Conservation (phyloP, 176 grass and related monocot genomes). For the Lolium multiflorum region DNA sequence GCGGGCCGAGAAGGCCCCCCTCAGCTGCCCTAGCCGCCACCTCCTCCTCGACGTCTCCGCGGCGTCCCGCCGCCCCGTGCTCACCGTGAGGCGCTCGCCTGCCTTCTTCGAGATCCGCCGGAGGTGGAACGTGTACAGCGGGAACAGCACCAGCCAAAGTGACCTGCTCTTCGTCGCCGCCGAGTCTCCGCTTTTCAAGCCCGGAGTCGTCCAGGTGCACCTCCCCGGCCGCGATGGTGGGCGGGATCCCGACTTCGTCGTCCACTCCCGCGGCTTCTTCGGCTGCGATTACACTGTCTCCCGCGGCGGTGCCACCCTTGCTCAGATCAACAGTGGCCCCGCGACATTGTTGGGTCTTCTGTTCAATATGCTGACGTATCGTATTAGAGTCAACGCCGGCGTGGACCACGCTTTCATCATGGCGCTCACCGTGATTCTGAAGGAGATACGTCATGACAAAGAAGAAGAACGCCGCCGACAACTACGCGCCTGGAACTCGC, state of each 20-base stretch:
- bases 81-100: constrained; percentile 49
- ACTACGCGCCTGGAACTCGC: background rate
- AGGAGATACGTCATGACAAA: constrained; percentile 38
- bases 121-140: constrained; percentile 54
- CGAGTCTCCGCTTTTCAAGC: constrained; percentile 32
- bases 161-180: constrained; percentile 53
- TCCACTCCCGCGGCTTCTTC: background rate
- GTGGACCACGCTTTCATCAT: constrained; percentile 61
- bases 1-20: constrained; percentile 18
- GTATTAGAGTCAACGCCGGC: constrained; percentile 38
- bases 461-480: background rate
- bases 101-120: background rate
- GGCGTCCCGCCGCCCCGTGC: constrained; percentile 30
- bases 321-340: background rate
- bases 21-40: background rate
- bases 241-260: background rate
- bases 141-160: constrained; percentile 45
- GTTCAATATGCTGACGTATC: background rate
- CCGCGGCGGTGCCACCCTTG: background rate
- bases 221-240: constrained; percentile 22
- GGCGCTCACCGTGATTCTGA: constrained; percentile 53
- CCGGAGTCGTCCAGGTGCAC: constrained; percentile 47
- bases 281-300: background rate
- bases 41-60: constrained; percentile 50
- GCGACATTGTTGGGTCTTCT: background rate